phyloP scores from a whole-genome alignment of 441 rosid genomes.

The Mallotus repandus region DNA sequence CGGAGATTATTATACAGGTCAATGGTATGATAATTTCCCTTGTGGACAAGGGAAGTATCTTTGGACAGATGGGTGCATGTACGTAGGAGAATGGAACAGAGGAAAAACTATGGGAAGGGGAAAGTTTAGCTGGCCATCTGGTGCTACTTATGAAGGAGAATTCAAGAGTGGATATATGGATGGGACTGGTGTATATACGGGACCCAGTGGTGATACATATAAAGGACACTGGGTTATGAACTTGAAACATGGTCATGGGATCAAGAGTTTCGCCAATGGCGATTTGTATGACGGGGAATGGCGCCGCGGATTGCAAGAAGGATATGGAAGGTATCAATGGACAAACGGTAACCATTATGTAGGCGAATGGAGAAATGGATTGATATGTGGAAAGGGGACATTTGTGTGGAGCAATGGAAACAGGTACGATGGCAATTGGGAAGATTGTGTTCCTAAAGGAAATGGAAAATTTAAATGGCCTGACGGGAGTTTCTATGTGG shows the following conservation, averaged over 20 bases:
- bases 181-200: constrained; percentile 76
- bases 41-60: constrained; percentile 82
- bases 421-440: constrained; percentile 90
- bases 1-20: constrained; percentile 86
- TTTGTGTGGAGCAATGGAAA: constrained; percentile 76
- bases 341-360: constrained; percentile 61
- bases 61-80: constrained; percentile 97
- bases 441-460: constrained; percentile 80
- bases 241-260: constrained; percentile 78
- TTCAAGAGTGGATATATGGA: constrained; percentile 92
- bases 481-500: constrained; percentile 81
- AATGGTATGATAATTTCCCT: constrained; percentile 68
- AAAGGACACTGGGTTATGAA: constrained; percentile 92
- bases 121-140: constrained; percentile 88
- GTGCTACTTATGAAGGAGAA: constrained; percentile 92
- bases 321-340: constrained; percentile 88
- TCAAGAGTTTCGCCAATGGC: constrained; percentile 62
- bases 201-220: constrained; percentile 60
- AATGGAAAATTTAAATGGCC: constrained; percentile 73
- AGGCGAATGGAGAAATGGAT: constrained; percentile 86
- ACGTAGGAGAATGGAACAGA: constrained; percentile 76
- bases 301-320: constrained; percentile 76
- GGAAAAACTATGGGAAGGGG: constrained; percentile 88
- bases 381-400: constrained; percentile 69
- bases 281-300: constrained; percentile 88